Conservation (phyloP, 129 eudicot species). For the Glebionis coronaria region DNA sequence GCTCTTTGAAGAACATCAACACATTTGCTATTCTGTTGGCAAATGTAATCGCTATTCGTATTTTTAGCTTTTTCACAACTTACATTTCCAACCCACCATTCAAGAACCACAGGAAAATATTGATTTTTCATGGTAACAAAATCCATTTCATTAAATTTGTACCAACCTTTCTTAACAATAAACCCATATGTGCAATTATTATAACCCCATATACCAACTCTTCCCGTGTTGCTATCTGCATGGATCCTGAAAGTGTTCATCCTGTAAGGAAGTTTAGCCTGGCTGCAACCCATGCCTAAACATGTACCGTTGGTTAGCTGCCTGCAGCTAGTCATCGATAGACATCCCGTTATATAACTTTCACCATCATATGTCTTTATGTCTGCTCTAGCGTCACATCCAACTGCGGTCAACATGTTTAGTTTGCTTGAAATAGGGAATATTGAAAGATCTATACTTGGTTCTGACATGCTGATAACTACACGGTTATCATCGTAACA, state of each 20-base stretch:
- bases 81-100: not conserved
- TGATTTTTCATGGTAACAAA: not conserved
- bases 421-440: not conserved
- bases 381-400: not conserved
- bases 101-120: not conserved
- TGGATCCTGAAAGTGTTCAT: not conserved
- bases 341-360: not conserved
- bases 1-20: not conserved
- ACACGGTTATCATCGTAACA: too few species aligned
- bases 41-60: not conserved
- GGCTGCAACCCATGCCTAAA: not conserved
- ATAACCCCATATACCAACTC: not conserved
- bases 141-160: not conserved
- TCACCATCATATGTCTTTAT: not conserved
- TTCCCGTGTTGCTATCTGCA: not conserved
- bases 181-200: constrained; percentile 1
- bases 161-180: not conserved
- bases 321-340: not conserved
- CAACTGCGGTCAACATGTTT: not conserved
- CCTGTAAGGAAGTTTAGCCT: not conserved
- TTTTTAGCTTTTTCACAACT: constrained; percentile 10
- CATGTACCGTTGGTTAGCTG: not conserved
- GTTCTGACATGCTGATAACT: not conserved
- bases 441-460: not conserved
- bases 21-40: constrained; percentile 29